phyloP scores from a whole-genome alignment of 768 basidiomycete species.

The Aureoboletus auriporus region DNA sequence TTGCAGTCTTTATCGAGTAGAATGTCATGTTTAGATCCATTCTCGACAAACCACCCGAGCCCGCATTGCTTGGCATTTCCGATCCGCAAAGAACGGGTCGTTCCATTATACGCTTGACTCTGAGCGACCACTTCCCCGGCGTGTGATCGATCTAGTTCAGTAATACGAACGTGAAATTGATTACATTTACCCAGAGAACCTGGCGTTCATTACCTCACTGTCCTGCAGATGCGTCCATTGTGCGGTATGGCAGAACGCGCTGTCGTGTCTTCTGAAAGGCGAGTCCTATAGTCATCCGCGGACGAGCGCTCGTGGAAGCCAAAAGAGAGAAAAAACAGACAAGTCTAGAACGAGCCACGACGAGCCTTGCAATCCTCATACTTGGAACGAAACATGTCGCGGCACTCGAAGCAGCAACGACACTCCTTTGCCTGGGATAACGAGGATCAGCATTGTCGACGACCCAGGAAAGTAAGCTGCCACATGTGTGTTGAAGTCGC shows the following conservation, averaged over 20 bases:
- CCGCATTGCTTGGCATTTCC: constrained; percentile 15
- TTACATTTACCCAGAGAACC: background rate
- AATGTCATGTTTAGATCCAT: background rate
- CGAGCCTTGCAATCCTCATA: background rate
- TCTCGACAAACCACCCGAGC: background rate
- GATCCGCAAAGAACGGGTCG: constrained; percentile 2
- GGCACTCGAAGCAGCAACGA: no score
- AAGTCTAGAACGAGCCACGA: background rate
- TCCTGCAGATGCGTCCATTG: background rate
- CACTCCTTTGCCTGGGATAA: no score
- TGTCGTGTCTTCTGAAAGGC: background rate
- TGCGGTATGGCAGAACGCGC: background rate
- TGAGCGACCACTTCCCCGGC: background rate
- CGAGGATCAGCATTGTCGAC: constrained; percentile 4
- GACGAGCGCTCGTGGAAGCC: constrained; percentile 7
- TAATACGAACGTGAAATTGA: no score
- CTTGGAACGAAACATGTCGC: background rate
- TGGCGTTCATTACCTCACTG: constrained; percentile 11
- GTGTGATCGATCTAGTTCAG: background rate
- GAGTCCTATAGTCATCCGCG: constrained; percentile 2
- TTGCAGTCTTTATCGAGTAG: constrained; percentile 13
- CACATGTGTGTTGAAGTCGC: background rate
- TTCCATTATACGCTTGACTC: background rate
- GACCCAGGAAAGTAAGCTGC: background rate
- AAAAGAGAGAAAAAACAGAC: constrained; percentile 2